A percentile compares a stretch with the other conserved stretches of the same genome.
Conservation (phyloP, 306 rosid species). For the Clitoria ternatea region DNA sequence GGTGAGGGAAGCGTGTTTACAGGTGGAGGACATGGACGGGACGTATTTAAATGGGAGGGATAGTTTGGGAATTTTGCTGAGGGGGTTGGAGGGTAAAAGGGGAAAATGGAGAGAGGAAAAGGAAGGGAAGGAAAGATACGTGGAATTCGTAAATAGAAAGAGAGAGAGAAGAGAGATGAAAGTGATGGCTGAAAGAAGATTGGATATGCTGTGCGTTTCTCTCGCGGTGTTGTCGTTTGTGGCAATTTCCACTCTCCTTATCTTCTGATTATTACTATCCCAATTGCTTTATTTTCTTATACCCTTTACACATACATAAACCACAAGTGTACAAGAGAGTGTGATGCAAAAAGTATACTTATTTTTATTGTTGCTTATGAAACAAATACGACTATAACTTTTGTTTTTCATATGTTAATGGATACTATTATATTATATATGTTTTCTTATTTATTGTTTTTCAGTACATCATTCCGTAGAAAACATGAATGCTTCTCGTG, state of each 20-base stretch:
- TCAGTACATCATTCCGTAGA: too few relatives aligned
- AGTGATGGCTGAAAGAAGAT: slow-evolving; percentile 49
- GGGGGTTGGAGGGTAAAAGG: slow-evolving; percentile 50
- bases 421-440: too few relatives aligned
- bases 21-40: slow-evolving; percentile 81
- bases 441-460: too few relatives aligned
- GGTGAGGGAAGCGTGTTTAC: slow-evolving; percentile 72
- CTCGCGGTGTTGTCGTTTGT: slow-evolving; percentile 38
- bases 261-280: slow-evolving; percentile 11
- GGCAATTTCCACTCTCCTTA: slow-evolving; percentile 19
- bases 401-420: too few relatives aligned
- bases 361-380: too few relatives aligned
- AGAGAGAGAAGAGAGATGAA: slow-evolving; percentile 45
- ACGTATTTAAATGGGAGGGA: slow-evolving; percentile 64
- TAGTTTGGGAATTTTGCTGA: slow-evolving; percentile 58
- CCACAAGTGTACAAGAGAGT: too few relatives aligned
- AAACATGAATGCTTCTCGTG: too few relatives aligned
- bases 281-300: neutral
- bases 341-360: too few relatives aligned
- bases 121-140: slow-evolving; percentile 33
- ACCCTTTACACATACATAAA: neutral
- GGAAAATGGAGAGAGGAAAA: slow-evolving; percentile 7
- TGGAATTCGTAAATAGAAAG: slow-evolving; percentile 40
- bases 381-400: too few relatives aligned
- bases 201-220: slow-evolving; percentile 57